Evolutionary conservation across 768 basidiomycete genomes (phyloP), one percentile per base, ranked within the genome.

Genomic region (Tulasnella sp.): DNA sequence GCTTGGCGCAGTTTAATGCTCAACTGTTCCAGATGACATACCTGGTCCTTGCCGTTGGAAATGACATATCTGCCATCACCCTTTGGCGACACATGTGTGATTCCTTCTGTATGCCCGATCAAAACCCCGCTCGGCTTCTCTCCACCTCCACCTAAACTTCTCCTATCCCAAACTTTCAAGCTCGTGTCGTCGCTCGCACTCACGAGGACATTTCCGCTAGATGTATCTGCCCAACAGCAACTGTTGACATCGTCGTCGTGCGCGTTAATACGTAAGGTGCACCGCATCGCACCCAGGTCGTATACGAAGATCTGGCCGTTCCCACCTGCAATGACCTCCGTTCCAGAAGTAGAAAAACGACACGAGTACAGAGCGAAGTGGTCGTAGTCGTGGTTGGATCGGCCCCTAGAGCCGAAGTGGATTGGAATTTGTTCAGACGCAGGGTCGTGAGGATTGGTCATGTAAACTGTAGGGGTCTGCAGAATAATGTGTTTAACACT

Each of bases 11-110:
- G 13, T 8, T 23, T 19, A 19, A 26, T 52, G 13, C 27, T n/a
- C 23, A 27, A 15, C 9, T 52, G n/a, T 47, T 5, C 5, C 7
- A 15, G 15, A 38, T 5, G 34, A 38, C 34, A 38, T 11, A 88
- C 81, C 66, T 98, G 94, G 68, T 98, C 95, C 72, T 98, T 98
- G 38, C 92, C 92, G 67, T 98, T 98, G 17, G 90, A 93, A 47
- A 98, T 84, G 48, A 95, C 75, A 69, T 97, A 97, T 61, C 95
- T 84, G 8, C 95, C 95, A 67, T 98, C 95, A 4, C 95, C 95
- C 67, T 96, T 97, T 1, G 95, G 86, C 32, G 91, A 86, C 13
- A 96, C 92, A 64, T 90, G 89, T 4, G 95, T 93, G 60, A 97
- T 86, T 43, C 95, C 91, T 67, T 98, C 94, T 0, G 92, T 96